These are phyloP conservation scores for Passalora sequoiae DNA, from an alignment of 2,329 filamentous ascomycete species.

Conservation along the genomic window DNA sequence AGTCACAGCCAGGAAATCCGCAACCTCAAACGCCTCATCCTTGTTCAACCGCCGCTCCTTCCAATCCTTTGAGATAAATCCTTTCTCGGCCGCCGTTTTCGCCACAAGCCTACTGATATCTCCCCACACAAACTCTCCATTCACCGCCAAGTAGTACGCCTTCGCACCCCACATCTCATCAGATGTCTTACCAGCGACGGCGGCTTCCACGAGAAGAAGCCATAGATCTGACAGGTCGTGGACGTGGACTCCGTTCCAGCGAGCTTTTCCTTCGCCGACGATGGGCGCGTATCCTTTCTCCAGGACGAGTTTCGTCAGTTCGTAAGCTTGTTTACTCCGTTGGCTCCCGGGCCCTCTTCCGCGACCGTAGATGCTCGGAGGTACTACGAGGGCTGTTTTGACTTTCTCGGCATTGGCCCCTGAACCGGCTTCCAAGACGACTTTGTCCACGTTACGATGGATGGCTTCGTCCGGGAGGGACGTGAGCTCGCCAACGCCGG, in stretches of 20 bases:
- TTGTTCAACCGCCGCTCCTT: conserved; percentile 50
- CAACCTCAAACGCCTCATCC: conserved; percentile 45
- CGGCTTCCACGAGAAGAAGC: conserved; percentile 43
- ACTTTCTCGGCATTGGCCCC: conserved; percentile 46
- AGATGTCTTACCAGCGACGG: conserved; percentile 29
- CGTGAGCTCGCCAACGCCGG: conserved; percentile 49
- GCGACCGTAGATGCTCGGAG: conserved; percentile 48
- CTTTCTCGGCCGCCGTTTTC: conserved; percentile 28
- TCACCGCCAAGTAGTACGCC: conserved; percentile 64
- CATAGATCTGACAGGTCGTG: conserved; percentile 55
- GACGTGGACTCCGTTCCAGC: conserved; percentile 54
- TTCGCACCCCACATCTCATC: conserved; percentile 53
- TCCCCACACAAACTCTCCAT: conserved; percentile 57
- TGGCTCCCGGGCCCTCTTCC: conserved; percentile 51
- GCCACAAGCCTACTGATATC: conserved; percentile 24
- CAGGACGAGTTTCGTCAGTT: conserved; percentile 50
- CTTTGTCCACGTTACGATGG: conserved; percentile 66
- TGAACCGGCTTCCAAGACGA: conserved; percentile 52
- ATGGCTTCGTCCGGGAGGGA: conserved; percentile 52
- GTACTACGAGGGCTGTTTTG: conserved; percentile 61
- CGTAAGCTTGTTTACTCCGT: conserved; percentile 55
- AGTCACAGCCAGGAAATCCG: conserved; percentile 46
- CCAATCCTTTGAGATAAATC: conserved; percentile 49
- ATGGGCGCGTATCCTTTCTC: conserved; percentile 51
- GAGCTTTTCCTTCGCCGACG: conserved; percentile 54